phyloP scores from a whole-genome alignment of 352 stramenopile genomes.

The Halophytophthora batemanensis region DNA sequence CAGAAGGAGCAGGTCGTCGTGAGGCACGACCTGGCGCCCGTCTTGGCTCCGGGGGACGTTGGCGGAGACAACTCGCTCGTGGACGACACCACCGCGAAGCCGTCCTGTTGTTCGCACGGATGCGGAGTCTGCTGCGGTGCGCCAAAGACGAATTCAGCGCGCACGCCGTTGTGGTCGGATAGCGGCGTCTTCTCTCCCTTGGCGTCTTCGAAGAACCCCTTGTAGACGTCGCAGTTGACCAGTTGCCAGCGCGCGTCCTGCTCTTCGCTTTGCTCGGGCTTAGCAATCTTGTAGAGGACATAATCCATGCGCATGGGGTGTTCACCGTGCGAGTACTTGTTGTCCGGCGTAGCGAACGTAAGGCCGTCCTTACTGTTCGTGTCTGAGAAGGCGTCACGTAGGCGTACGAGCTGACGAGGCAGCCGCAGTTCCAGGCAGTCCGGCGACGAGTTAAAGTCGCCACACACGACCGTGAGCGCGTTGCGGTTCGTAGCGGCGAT shows the following conservation, averaged over 20 bases:
- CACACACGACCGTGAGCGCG: conserved; percentile 57
- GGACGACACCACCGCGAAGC: conserved; percentile 17
- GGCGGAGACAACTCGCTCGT: conserved; percentile 14
- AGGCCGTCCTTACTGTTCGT: conserved; percentile 59
- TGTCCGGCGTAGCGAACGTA: conserved; percentile 75
- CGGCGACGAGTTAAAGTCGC: conserved; percentile 80
- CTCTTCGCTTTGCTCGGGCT: conserved; percentile 5
- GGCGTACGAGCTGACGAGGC: conserved; percentile 39
- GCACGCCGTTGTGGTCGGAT: conserved; percentile 81
- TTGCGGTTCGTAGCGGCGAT: conserved; percentile 58
- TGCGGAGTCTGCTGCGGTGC: conserved; percentile 19
- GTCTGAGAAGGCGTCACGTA: conserved; percentile 73
- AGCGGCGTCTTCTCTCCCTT: conserved; percentile 59
- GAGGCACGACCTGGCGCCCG: conserved; percentile 14
- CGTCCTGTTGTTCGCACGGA: conserved; percentile 31
- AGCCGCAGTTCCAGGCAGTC: conserved; percentile 71
- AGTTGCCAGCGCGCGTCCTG: conserved; percentile 39
- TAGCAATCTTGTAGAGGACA: conserved; percentile 63
- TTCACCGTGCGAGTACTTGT: conserved; percentile 78
- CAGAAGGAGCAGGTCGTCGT: conserved; percentile 47
- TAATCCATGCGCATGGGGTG: conserved; percentile 87
- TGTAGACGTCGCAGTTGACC: conserved; percentile 64
- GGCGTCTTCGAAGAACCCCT: conserved; percentile 68
- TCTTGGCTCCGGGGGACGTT: conserved; percentile 7
- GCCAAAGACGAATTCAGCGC: conserved; percentile 60